Conservation (phyloP, 2,329 filamentous ascomycete species). For the Aspergillus ustus region DNA sequence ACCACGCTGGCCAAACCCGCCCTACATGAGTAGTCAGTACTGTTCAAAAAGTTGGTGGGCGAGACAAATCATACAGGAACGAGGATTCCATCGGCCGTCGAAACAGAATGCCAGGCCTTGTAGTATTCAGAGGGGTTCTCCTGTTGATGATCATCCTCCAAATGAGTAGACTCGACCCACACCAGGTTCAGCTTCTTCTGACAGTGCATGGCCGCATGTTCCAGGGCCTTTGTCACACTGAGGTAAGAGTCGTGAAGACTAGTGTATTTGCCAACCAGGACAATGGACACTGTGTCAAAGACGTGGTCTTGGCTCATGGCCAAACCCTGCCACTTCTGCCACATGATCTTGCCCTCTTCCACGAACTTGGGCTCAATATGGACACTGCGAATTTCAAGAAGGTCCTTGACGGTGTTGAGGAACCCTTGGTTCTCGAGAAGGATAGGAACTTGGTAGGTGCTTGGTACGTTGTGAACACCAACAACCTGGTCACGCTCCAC, state of each 20-base stretch:
- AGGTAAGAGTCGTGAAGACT: conserved; percentile 85
- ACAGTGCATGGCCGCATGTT: conserved; percentile 90
- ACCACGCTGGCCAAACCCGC: conserved; percentile 80
- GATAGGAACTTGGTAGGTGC: conserved; percentile 94
- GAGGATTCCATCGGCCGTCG: conserved; percentile 62
- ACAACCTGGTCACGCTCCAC: conserved; percentile 84
- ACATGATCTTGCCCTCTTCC: conserved; percentile 69
- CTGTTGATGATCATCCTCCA: conserved; percentile 70
- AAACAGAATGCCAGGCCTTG: conserved; percentile 82
- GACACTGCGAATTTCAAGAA: conserved; percentile 67
- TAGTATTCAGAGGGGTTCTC: conserved; percentile 74
- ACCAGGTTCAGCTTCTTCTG: conserved; percentile 76
- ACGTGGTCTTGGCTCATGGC: conserved; percentile 70
- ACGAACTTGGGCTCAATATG: conserved; percentile 58
- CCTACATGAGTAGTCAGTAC: conserved; percentile 37
- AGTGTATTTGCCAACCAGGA: conserved; percentile 90
- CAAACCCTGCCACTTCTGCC: conserved; percentile 76
- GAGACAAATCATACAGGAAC: conserved; percentile 49
- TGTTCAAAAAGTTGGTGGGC: not conserved
- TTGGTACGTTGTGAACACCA: conserved; percentile 82
- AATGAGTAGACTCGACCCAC: conserved; percentile 82
- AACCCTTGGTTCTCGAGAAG: conserved; percentile 83
- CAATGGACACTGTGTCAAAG: conserved; percentile 75
- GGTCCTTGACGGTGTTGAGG: conserved; percentile 66
- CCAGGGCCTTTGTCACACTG: conserved; percentile 80